A percentile compares a stretch with the other conserved stretches of the same genome.
Evolutionary conservation across 2,329 filamentous ascomycete species (phyloP).

Genomic region (Fonsecaea monophora): DNA sequence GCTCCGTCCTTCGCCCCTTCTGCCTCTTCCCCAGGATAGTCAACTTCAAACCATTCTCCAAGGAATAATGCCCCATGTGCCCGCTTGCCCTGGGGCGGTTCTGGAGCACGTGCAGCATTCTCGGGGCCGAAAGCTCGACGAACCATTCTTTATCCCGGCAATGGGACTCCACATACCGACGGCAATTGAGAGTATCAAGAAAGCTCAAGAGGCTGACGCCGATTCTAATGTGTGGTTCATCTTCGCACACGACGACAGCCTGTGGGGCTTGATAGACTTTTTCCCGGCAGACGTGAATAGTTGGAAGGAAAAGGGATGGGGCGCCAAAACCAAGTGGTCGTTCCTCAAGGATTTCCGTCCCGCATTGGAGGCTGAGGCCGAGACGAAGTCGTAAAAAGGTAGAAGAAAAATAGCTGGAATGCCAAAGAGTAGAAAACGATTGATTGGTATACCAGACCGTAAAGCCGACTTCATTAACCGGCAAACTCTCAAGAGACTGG

Average conservation of each 20-base stretch:
- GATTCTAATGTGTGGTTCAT: constrained; percentile 40
- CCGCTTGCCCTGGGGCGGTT: constrained; percentile 1
- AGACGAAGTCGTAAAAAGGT: background rate
- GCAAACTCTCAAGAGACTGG: background rate
- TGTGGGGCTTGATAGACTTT: constrained; percentile 40
- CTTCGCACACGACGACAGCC: constrained; percentile 42
- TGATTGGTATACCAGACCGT: background rate
- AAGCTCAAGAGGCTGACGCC: constrained; percentile 34
- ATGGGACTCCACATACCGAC: constrained; percentile 18
- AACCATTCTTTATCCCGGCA: constrained; percentile 42
- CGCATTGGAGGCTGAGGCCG: background rate
- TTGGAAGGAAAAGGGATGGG: constrained; percentile 43
- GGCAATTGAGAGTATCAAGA: constrained; percentile 24
- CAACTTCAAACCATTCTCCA: background rate
- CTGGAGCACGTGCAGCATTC: background rate
- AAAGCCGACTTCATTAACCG: background rate
- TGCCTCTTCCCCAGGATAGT: constrained; percentile 29
- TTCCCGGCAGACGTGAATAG: constrained; percentile 39
- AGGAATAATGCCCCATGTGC: background rate
- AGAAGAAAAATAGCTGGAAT: background rate
- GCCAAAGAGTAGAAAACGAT: background rate
- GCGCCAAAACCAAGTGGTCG: constrained; percentile 22
- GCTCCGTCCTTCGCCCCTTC: constrained; percentile 14
- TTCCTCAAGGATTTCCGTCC: constrained; percentile 25
- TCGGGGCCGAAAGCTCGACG: background rate